A percentile compares a stretch with the other conserved stretches of the same genome.
Conservation (phyloP, 2,329 filamentous ascomycete species). For the Colletotrichum navitas region DNA sequence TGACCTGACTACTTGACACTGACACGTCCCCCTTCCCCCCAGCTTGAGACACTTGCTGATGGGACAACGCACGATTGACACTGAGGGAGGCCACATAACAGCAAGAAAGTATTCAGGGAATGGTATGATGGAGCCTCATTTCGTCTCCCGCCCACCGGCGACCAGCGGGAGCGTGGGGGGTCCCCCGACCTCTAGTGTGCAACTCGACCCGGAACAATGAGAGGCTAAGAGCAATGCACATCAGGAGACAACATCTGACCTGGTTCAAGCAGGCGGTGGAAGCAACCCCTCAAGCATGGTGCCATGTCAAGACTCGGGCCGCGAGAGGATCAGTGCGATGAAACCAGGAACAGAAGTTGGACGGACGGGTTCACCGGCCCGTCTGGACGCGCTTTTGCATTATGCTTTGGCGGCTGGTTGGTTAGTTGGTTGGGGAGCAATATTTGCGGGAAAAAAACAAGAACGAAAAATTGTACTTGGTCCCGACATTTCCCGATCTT, state of each 20-base stretch:
- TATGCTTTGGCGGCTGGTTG: no score
- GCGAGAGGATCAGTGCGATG: slow-evolving; percentile 32
- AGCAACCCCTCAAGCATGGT: slow-evolving; percentile 35
- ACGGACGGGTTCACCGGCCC: slow-evolving; percentile 14
- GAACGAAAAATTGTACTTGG: background rate
- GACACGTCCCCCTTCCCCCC: slow-evolving; percentile 4
- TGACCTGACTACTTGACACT: slow-evolving; percentile 34
- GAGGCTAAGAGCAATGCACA: slow-evolving; percentile 19
- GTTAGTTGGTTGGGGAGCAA: background rate
- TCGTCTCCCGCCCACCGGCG: slow-evolving; percentile 26
- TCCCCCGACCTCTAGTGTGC: background rate
- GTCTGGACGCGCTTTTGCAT: background rate
- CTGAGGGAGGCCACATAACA: background rate
- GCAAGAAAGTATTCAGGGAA: slow-evolving; percentile 1
- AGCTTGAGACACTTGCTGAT: slow-evolving; percentile 25
- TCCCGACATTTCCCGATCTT: slow-evolving; percentile 34
- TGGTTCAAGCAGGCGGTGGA: slow-evolving; percentile 36
- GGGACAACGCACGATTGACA: background rate
- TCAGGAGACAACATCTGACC: slow-evolving; percentile 23
- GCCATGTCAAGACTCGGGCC: slow-evolving; percentile 37
- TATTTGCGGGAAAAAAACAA: background rate
- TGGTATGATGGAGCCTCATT: background rate
- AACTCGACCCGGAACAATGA: background rate
- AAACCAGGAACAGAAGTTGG: slow-evolving; percentile 34
- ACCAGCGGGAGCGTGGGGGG: slow-evolving; percentile 31